Evolutionary conservation across 306 rosid genomes (phyloP).

Genomic region (Prunus mume): DNA sequence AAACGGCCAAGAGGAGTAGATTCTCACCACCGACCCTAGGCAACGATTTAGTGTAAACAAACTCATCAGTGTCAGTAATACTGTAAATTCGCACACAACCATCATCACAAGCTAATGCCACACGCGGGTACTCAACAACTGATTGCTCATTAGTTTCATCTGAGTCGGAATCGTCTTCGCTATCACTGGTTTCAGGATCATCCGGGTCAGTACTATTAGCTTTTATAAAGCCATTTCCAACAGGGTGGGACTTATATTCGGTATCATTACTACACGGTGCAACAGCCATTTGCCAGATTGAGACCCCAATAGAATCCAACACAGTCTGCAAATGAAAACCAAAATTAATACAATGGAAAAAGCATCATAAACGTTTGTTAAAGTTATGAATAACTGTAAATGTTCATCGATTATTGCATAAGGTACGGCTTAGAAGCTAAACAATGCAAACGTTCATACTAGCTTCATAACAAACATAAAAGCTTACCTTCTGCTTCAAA

Average conservation of each 20-base stretch:
- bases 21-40: slow-evolving; percentile 83
- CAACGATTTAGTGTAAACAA: slow-evolving; percentile 58
- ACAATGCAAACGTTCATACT: not conserved
- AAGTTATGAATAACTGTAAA: not conserved
- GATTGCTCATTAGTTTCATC: slow-evolving; percentile 30
- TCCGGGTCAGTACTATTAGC: slow-evolving; percentile 4
- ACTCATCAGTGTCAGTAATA: slow-evolving; percentile 54
- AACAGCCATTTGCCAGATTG: slow-evolving; percentile 91
- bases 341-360: not conserved
- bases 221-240: slow-evolving; percentile 47
- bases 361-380: not conserved
- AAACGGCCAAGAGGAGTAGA: slow-evolving; percentile 20
- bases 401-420: not conserved
- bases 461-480: not conserved
- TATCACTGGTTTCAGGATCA: slow-evolving; percentile 27
- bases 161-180: slow-evolving; percentile 56
- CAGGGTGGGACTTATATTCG: slow-evolving; percentile 10
- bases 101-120: slow-evolving; percentile 76
- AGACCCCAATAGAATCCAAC: slow-evolving; percentile 59
- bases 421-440: not conserved
- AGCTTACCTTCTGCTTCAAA: slow-evolving; percentile 70
- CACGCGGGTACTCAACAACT: slow-evolving; percentile 33
- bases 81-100: slow-evolving; percentile 71
- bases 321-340: slow-evolving; percentile 45
- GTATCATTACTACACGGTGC: slow-evolving; percentile 33